Base-by-base conservation (phyloP, 352 stramenopile species). In the Pythium aristosporum region DNA sequence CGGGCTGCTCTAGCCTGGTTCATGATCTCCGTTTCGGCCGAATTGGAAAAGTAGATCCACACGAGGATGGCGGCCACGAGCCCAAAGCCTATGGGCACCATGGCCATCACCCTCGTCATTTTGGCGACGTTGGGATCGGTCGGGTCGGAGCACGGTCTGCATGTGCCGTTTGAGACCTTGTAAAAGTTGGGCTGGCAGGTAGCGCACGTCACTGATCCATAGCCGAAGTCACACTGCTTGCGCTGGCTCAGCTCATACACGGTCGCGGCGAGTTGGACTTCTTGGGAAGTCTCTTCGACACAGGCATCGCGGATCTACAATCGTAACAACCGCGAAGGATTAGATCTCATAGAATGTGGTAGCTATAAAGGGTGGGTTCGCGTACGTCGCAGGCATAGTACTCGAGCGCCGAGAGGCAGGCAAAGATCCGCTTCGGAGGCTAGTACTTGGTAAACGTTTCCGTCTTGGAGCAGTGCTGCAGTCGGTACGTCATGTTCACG, bases 341-440 rank as follows among this genome's bases (percentile, higher is more conserved):
- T 20, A 44, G 16, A 16, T 36, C 51, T 15, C 6, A 47, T 28
- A n/a, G 2, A 18, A 56, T 30, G 23, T 5, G 36, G 53, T 16
- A 28, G 18, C 15, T 21, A 46, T 46, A 15, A 6, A 46, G 10
- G 2, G 39, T 46, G 34, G 34, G 1, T 20, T 10, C 5, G 30
- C 32, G 13, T 16, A 8, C 6, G 28, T 37, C 13, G 20, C 83
- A 92, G 0, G 55, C 16, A 39, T 90, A 92, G 30, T 83, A 89
- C 58, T 89, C 80, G 18, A 77, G 73, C 8, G 68, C 60, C 9
- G 80, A 82, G 3, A 89, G 61, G 18, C 83, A 92, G 12, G 77
- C 74, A 58, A 82, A 92, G 13, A 92, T 71, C 15, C 83, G 71
- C 32, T 71, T 75, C n/a, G 65, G 70, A n/a, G 61, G 75, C 83